Percentiles rank a stretch among this genome's conserved stretches.
Evolutionary conservation across 169 alveolate genomes (phyloP).

Genomic region (Theileria orientalis): DNA sequence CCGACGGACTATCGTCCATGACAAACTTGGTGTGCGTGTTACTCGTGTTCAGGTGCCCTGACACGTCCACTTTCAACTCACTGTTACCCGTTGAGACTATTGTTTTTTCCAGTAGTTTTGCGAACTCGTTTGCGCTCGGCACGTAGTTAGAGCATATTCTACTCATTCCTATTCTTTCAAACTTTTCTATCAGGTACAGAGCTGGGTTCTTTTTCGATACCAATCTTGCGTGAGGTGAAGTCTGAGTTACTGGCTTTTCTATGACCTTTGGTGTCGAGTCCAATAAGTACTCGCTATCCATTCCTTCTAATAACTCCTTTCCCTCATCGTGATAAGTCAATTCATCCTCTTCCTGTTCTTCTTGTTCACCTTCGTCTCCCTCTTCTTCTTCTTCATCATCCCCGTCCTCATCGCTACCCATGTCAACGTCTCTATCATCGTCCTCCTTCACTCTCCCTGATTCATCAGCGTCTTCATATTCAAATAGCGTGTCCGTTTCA

Average conservation of each 20-base stretch:
- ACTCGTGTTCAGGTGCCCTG: too few species aligned
- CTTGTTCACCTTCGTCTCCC: too few species aligned
- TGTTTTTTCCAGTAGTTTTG: slow-evolving; percentile 35
- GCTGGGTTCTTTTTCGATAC: slow-evolving; percentile 34
- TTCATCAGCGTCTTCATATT: too few species aligned
- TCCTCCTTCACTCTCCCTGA: too few species aligned
- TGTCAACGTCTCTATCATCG: slow-evolving; percentile 35
- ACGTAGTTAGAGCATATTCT: slow-evolving; percentile 53
- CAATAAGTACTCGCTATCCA: too few species aligned
- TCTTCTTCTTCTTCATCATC: neutral
- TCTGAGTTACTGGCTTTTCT: slow-evolving; percentile 33
- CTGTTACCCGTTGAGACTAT: slow-evolving; percentile 16
- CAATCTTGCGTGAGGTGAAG: neutral
- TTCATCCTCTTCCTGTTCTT: too few species aligned
- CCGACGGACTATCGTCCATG: too few species aligned
- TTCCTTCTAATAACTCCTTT: too few species aligned
- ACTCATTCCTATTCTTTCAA: slow-evolving; percentile 56
- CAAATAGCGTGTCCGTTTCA: slow-evolving; percentile 2
- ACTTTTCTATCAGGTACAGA: slow-evolving; percentile 57
- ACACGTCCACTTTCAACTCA: slow-evolving; percentile 32
- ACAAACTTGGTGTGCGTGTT: too few species aligned
- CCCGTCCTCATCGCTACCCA: slow-evolving; percentile 37
- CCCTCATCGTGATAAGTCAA: too few species aligned
- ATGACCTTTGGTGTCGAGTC: slow-evolving; percentile 49
- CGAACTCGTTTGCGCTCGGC: slow-evolving; percentile 41